Evolutionary conservation across 306 rosid genomes (phyloP).

Genomic region (Rosa rugosa): DNA sequence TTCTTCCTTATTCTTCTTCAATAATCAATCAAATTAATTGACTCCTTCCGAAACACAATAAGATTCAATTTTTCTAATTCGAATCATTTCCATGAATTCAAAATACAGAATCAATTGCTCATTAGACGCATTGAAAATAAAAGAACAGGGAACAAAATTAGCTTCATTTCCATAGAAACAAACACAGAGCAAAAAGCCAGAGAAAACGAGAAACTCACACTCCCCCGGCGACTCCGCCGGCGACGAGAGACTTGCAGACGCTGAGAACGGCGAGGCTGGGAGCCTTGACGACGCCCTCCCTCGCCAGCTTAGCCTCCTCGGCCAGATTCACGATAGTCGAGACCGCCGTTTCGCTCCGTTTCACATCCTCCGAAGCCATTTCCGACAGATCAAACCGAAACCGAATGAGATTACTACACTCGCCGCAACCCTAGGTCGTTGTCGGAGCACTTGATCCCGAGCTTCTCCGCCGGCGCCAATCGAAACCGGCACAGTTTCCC

Average conservation of each 20-base stretch:
- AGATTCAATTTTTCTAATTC: not conserved
- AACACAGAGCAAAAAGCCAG: not conserved
- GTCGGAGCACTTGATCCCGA: slow-evolving; percentile 15
- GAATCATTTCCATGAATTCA: not conserved
- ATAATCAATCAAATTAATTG: not conserved
- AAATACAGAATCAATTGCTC: not conserved
- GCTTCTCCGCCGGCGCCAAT: slow-evolving; percentile 22
- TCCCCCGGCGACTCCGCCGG: slow-evolving; percentile 99
- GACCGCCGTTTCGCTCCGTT: slow-evolving; percentile 74
- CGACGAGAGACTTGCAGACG: slow-evolving; percentile 87
- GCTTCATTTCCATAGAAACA: not conserved
- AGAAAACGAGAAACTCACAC: slow-evolving; percentile 67
- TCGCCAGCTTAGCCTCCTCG: slow-evolving; percentile 89
- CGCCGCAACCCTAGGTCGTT: slow-evolving; percentile 21
- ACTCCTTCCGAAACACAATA: not conserved
- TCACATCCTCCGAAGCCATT: slow-evolving; percentile 97
- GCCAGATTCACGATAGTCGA: slow-evolving; percentile 83
- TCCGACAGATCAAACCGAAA: not conserved
- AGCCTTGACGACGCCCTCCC: slow-evolving; percentile 78
- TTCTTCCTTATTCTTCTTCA: not conserved
- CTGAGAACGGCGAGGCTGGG: slow-evolving; percentile 59
- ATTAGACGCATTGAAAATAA: not conserved
- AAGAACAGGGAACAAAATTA: not conserved
- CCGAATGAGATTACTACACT: not conserved
- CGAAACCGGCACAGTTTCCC: not conserved